These are phyloP conservation scores for Umbelopsis ramanniana DNA, from an alignment of 192 early-diverging fungal genomes.

Conservation along the genomic window DNA sequence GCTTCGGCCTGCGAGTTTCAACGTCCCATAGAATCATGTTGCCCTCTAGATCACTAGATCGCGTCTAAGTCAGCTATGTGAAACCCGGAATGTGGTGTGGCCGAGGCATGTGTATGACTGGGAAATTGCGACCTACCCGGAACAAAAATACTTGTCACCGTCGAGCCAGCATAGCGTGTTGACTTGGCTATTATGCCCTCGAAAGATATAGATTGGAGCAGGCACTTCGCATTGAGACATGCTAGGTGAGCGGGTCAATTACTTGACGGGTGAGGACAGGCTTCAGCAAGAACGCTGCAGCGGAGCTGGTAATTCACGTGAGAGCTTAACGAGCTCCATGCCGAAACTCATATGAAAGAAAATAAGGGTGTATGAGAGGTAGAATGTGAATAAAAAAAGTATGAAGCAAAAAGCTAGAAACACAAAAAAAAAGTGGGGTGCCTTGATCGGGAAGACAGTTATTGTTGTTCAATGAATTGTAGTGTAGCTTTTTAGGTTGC, in stretches of 20 bases:
- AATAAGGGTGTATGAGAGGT: too few relatives aligned
- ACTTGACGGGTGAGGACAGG: neutral
- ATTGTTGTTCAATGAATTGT: too few relatives aligned
- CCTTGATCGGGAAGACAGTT: too few relatives aligned
- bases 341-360: too few relatives aligned
- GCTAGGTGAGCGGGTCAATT: neutral
- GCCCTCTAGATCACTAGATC: constrained; percentile 33
- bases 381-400: too few relatives aligned
- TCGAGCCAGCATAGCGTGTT: constrained; percentile 30
- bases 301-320: constrained; percentile 10
- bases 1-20: constrained; percentile 28
- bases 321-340: too few relatives aligned
- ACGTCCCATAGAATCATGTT: constrained; percentile 34
- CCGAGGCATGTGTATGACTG: neutral
- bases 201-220: constrained; percentile 35
- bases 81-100: neutral
- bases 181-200: constrained; percentile 32
- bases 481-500: too few relatives aligned
- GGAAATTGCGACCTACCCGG: constrained; percentile 23
- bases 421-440: too few relatives aligned
- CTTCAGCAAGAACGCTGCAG: neutral
- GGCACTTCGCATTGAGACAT: constrained; percentile 24
- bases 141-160: constrained; percentile 30
- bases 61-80: too few relatives aligned
- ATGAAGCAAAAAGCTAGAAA: too few relatives aligned